Percentiles rank a stretch among this genome's conserved stretches.
These are phyloP conservation scores for Sonneratia alba DNA, from an alignment of 345 rosid species.

Conservation along the genomic window DNA sequence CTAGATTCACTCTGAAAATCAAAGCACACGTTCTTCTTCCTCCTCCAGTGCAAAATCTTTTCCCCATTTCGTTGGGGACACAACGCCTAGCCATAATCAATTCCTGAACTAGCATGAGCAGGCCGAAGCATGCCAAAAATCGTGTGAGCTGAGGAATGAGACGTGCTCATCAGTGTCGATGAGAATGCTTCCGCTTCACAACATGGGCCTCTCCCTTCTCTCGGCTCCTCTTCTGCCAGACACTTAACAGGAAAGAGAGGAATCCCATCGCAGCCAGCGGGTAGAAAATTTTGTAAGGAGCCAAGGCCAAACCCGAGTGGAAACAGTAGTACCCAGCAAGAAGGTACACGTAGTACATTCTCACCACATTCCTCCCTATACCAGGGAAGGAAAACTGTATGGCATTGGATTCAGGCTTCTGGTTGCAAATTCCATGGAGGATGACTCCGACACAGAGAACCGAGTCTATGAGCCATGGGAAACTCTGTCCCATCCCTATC, in stretches of 20 bases:
- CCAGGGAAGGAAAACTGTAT: conserved; percentile 33
- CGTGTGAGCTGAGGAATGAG: not conserved
- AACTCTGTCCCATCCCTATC: conserved; percentile 61
- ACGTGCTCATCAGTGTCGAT: conserved; percentile 43
- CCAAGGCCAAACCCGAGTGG: conserved; percentile 63
- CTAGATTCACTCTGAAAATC: not conserved
- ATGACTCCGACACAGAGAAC: conserved; percentile 56
- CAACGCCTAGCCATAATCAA: not conserved
- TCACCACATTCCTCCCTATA: conserved; percentile 33
- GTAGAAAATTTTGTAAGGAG: conserved; percentile 67
- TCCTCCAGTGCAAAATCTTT: not conserved
- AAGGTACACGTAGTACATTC: conserved; percentile 40
- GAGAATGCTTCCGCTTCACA: conserved; percentile 63
- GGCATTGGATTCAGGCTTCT: conserved; percentile 53
- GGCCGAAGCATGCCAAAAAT: not conserved
- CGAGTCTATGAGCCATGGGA: conserved; percentile 80
- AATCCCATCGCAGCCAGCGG: conserved; percentile 66
- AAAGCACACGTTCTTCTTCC: not conserved
- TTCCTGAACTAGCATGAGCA: not conserved
- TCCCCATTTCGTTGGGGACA: not conserved
- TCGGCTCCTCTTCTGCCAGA: conserved; percentile 41
- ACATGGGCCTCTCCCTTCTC: conserved; percentile 41
- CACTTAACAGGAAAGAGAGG: conserved; percentile 36
- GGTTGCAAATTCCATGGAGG: conserved; percentile 50
- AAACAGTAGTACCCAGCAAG: conserved; percentile 64